A percentile compares a stretch with the other conserved stretches of the same genome.
phyloP scores from a whole-genome alignment of 305 asterid genomes.

The Ilex paraguariensis region DNA sequence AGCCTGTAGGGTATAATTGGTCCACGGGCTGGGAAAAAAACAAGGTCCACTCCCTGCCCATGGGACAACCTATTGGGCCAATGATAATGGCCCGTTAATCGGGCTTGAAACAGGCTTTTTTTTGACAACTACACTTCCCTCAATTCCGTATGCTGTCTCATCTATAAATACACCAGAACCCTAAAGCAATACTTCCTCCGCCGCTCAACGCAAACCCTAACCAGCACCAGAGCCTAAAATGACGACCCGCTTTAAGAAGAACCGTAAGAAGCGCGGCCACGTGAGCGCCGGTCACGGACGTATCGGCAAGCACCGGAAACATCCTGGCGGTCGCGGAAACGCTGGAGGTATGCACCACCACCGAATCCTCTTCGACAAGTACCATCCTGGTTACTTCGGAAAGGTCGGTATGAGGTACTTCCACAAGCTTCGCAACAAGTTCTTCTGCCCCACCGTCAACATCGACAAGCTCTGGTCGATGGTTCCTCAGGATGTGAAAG shows the following conservation, averaged over 20 bases:
- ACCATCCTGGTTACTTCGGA: conserved; percentile 22
- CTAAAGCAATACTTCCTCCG: neutral
- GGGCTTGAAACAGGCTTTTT: too few relatives aligned
- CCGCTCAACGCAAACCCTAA: neutral
- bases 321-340: conserved; percentile 19
- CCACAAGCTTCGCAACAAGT: conserved; percentile 19
- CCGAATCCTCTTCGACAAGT: conserved; percentile 13
- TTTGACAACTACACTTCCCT: too few relatives aligned
- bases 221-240: neutral
- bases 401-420: conserved; percentile 29
- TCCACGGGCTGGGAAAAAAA: too few relatives aligned
- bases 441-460: conserved; percentile 15
- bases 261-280: conserved; percentile 17
- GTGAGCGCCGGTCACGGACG: conserved; percentile 20
- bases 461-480: conserved; percentile 16
- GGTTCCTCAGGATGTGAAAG: conserved; percentile 9
- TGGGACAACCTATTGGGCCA: too few relatives aligned
- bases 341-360: conserved; percentile 23
- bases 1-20: too few relatives aligned
- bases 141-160: too few relatives aligned
- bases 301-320: conserved; percentile 19
- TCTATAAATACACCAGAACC: neutral
- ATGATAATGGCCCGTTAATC: too few relatives aligned
- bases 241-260: conserved; percentile 16
- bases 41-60: too few relatives aligned